Evolutionary conservation across 23 red algal genomes (phyloP), one percentile per base, ranked within the genome.

Genomic region (Agarophyton chilense): DNA sequence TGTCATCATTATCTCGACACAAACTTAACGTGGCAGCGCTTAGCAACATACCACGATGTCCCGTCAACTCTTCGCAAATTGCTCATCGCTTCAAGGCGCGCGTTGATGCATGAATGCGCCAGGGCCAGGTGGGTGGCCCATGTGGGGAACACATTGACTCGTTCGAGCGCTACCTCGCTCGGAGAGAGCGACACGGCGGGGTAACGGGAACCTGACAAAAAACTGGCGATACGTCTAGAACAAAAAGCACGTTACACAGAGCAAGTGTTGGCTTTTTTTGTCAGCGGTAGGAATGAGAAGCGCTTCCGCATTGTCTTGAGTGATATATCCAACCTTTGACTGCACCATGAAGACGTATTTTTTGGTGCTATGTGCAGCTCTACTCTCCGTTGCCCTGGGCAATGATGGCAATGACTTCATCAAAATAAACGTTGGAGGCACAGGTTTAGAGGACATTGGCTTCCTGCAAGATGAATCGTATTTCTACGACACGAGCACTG

Each of bases 381-480:
- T 45, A 38, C 56, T 64, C 24, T 83, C 61, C 53, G 19, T 83
- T 32, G 79, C 79, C 2, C 22, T 65, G 19, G 51, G 55, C 11
- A 61, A 61, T 21, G 79, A 83, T 26, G 82, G 65, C 31, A 72
- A 56, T n/a, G 50, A 86, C 64, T 86, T 72, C 44, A 86, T 86
- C 58, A 86, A 86, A 53, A 44, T 74, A 4, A 86, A 86, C 28
- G 82, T 86, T 36, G 82, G 82, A n/a, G 82, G 82, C 2, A 13
- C 14, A 11, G 64, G 67, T 21, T 31, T 86, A 21, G 2, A 26
- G 42, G 82, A 71, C 34, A 71, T 86, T 16, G 82, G 82, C 82
- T 86, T 86, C 49, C 73, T 86, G 43, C 28, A 47, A 44, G 82
- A 86, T 57, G 82, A 86, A 18, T 7, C 41, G n/a, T 86, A 86